Conservation (phyloP, 768 basidiomycete species). For the Galerina marginata region DNA sequence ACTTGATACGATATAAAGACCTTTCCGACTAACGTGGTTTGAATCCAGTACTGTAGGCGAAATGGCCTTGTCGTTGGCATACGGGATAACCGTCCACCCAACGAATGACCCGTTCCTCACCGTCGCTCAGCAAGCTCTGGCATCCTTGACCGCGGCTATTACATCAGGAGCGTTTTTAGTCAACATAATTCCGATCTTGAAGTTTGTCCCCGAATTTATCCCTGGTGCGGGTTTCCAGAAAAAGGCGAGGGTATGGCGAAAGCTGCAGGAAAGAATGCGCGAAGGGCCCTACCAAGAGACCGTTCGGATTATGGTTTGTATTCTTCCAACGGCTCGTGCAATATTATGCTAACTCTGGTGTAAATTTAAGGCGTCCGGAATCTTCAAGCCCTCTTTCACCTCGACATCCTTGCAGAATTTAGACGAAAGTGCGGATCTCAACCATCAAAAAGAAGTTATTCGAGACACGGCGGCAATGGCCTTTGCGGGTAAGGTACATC, state of each 20-base stretch:
- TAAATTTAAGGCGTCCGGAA: slow-evolving; percentile 28
- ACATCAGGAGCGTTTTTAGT: too few relatives aligned
- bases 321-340: not conserved
- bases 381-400: slow-evolving; percentile 41
- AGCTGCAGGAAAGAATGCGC: slow-evolving; percentile 46
- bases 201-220: slow-evolving; percentile 56
- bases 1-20: too few relatives aligned
- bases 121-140: too few relatives aligned
- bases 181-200: too few relatives aligned
- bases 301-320: slow-evolving; percentile 38
- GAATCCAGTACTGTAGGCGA: too few relatives aligned
- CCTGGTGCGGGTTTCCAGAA: slow-evolving; percentile 60
- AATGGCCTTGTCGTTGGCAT: too few relatives aligned
- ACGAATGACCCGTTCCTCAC: too few relatives aligned
- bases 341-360: not conserved
- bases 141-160: too few relatives aligned
- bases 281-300: slow-evolving; percentile 51
- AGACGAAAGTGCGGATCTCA: slow-evolving; percentile 19
- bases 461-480: too few relatives aligned
- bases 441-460: slow-evolving; percentile 33
- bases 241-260: slow-evolving; percentile 49
- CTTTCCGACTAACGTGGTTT: too few relatives aligned
- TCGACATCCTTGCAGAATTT: slow-evolving; percentile 20
- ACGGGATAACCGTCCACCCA: too few relatives aligned
- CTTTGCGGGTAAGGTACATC: not conserved